Base-by-base conservation (phyloP, 148 eudicot genomes). In the Vaccinium macrocarpon region DNA sequence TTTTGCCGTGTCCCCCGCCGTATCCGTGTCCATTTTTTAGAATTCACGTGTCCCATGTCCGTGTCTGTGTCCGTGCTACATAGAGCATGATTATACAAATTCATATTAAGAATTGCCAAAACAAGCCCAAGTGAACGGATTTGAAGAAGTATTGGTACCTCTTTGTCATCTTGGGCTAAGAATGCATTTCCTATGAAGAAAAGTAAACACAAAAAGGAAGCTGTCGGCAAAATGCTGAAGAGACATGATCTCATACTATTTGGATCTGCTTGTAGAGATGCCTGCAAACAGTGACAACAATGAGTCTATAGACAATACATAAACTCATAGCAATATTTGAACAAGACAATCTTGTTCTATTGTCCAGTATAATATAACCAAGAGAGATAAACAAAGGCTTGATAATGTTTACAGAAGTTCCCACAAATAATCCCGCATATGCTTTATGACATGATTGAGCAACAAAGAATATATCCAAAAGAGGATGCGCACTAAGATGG, bases 191-290 rank as follows among this genome's bases (percentile, higher is more conserved):
- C 90, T 71, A 91, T 21, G 77, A 89, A 83, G 81, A 91, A 86
- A 75, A 90, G 52, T 18, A 91, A 46, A 79, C 84, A 82, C 38
- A 92, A 64, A 1, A 89, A 85, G 48, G 83, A 87, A 66, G 89
- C 89, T 70, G 86, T 82, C 62, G 90, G 89, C 46, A 91, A 57
- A 56, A 86, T 56, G 72, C 82, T 72, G 88, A 87, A 90, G 25
- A 88, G 10, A 73, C 89, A 89, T 81, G 90, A 84, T 88, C 87
- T 89, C 72, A 92, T 84, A 82, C 13, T 59, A 85, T 89, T 92
- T 82, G 82, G 64, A 78, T 91, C 92, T 35, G 84, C 79, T 52
- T 75, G 23, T 57, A 82, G 8, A 27, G 86, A 51, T 79, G 71
- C 81, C 95, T 94, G 91, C 62, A 48, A 84, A 77, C 53, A 85